Percentiles rank a stretch among this genome's conserved stretches.
Conservation (phyloP, 2,329 filamentous ascomycete genomes). For the Monosporascus sp. region DNA sequence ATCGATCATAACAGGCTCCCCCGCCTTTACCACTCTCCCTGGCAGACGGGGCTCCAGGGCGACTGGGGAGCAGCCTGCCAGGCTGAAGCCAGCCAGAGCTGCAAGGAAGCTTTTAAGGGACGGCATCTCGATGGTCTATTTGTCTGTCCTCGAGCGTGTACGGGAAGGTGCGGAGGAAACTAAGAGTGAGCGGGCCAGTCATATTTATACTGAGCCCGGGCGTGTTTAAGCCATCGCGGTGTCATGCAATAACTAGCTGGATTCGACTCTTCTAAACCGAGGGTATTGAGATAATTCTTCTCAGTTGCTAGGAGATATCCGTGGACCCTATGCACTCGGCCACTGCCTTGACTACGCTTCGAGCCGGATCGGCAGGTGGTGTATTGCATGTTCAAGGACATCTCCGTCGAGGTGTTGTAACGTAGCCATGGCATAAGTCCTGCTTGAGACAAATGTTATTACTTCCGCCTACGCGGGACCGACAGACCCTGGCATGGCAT, state of each 20-base stretch:
- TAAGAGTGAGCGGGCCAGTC: not conserved
- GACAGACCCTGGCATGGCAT: not conserved
- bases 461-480: not conserved
- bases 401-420: not conserved
- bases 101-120: not conserved
- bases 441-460: not conserved
- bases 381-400: not conserved
- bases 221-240: not conserved
- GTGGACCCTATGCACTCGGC: not conserved
- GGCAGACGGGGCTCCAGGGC: conserved; percentile 9
- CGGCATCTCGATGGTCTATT: not conserved
- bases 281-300: no score
- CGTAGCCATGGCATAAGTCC: not conserved
- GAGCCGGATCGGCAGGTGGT: not conserved
- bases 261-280: no score
- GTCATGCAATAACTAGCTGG: no score
- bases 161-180: no score
- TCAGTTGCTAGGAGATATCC: no score
- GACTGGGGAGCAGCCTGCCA: conserved; percentile 1
- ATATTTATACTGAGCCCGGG: not conserved
- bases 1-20: conserved; percentile 20
- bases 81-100: not conserved
- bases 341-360: not conserved
- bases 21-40: conserved; percentile 17
- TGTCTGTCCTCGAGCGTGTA: not conserved